Evolutionary conservation across 2,329 filamentous ascomycete species (phyloP), one percentile per base, ranked within the genome.

Genomic region (Aspergillus carbonarius): DNA sequence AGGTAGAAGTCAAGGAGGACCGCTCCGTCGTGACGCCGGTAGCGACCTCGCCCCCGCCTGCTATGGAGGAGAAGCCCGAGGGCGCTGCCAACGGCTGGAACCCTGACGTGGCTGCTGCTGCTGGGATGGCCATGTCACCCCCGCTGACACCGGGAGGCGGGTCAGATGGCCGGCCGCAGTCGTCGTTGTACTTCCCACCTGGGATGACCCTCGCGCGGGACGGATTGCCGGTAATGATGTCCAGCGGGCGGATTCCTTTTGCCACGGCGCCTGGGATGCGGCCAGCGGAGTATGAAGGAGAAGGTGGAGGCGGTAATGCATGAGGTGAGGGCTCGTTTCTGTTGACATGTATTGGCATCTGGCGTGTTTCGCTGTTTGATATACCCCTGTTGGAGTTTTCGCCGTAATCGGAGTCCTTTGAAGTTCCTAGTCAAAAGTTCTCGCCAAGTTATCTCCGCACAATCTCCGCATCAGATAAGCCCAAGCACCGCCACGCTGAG

Each of bases 201-300:
- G 64, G 62, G 27, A 68, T 69, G 17, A 67, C 71, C 1, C 59
- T 71, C 12, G 68, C 69, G 49, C 76, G 74, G 44, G 77, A 76
- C 17, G 77, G 78, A 20, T 69, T 84, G 27, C 82, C 82, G 2
- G 72, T 81, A 0, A 82, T 84, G 59, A 80, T 78, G 17, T 74
- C 82, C 0, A 78, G 66, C 40, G 74, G 75, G 4, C 68, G 72
- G 4, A 81, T 81, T 58, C 76, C 74, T 5, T 81, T 81, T 68
- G 49, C 63, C 1, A 55, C 47, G 40, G 49, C 30, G 18, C 34
- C 8, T 25, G 46, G 47, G 8, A 52, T 17, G 35, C 35, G 49
- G 20, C 17, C 30, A 4, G 20, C 54, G 37, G 44, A 57, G 20
- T 23, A 17, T 48, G 32, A 27, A 7, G n/a, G 9, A 15, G 10